Conservation (phyloP, 805 yeast genomes). For the Metschnikowia borealis region DNA sequence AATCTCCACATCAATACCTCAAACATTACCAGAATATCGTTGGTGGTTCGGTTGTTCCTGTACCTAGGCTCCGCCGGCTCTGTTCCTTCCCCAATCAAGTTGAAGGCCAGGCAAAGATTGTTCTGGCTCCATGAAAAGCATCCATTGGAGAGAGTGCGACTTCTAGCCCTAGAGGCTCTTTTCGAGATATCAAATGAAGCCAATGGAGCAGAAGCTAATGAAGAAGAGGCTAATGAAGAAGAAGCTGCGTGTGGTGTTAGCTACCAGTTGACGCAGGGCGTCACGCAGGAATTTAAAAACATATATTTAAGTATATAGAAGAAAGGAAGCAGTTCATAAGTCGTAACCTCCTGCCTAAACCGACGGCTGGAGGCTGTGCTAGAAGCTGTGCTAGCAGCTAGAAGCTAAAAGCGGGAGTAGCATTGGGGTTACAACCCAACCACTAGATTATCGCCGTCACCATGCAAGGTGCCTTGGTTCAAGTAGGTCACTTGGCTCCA, state of each 20-base stretch:
- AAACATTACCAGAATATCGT: constrained; percentile 32
- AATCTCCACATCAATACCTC: constrained; percentile 54
- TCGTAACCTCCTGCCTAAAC: background rate
- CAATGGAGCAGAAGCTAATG: too few relatives aligned
- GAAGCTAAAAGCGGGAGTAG: too few relatives aligned
- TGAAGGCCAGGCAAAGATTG: constrained; percentile 18
- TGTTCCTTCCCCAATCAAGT: constrained; percentile 1
- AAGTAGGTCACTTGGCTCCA: constrained; percentile 20
- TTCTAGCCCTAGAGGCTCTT: constrained; percentile 39
- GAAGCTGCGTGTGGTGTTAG: background rate
- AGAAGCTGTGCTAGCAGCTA: too few relatives aligned
- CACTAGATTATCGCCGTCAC: constrained; percentile 19
- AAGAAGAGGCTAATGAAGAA: background rate
- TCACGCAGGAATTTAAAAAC: constrained; percentile 1
- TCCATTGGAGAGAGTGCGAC: constrained; percentile 28
- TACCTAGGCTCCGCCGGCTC: constrained; percentile 23
- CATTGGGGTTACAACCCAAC: constrained; percentile 13
- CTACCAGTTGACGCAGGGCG: background rate
- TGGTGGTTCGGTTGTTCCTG: constrained; percentile 44
- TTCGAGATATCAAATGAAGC: constrained; percentile 32
- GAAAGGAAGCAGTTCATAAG: background rate
- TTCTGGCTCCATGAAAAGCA: constrained; percentile 30
- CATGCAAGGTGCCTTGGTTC: constrained; percentile 18
- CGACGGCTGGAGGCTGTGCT: background rate
- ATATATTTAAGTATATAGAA: constrained; percentile 1